Percentiles rank a stretch among this genome's conserved stretches.
These are phyloP conservation scores for Neocallimastix lanati DNA, from an alignment of 192 early-diverging fungal genomes.

Conservation along the genomic window DNA sequence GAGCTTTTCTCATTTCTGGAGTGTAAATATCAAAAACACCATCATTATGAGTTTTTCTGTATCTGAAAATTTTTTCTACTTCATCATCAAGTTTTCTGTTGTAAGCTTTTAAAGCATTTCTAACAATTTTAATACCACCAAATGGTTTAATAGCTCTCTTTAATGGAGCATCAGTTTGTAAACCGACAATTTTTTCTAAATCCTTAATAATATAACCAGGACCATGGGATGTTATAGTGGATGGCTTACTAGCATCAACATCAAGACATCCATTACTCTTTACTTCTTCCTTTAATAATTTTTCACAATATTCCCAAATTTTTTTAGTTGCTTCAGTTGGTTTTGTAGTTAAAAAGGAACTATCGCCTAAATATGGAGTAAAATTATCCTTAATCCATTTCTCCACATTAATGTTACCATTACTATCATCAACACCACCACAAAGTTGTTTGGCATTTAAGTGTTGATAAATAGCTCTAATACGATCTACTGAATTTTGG, in stretches of 20 bases:
- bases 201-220: conserved; percentile 8
- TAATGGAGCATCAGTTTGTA: conserved; percentile 8
- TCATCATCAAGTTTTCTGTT: not conserved
- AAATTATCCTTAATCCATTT: not conserved
- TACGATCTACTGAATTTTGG: not conserved
- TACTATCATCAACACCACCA: not conserved
- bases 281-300: not conserved
- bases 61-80: conserved; percentile 5
- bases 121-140: conserved; percentile 8
- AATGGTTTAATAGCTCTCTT: conserved; percentile 8
- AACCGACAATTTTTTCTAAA: conserved; percentile 9
- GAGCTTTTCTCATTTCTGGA: no score
- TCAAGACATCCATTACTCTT: conserved; percentile 5
- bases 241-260: conserved; percentile 3
- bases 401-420: not conserved
- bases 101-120: conserved; percentile 5
- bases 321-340: conserved; percentile 1
- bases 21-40: no score
- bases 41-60: conserved; percentile 9
- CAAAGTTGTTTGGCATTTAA: not conserved
- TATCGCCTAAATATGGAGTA: not conserved
- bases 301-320: conserved; percentile 5
- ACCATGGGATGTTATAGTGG: conserved; percentile 3
- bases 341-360: not conserved
- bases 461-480: not conserved